These are phyloP conservation scores for Neltuma alba DNA, from an alignment of 306 rosid genomes.

Conservation along the genomic window DNA sequence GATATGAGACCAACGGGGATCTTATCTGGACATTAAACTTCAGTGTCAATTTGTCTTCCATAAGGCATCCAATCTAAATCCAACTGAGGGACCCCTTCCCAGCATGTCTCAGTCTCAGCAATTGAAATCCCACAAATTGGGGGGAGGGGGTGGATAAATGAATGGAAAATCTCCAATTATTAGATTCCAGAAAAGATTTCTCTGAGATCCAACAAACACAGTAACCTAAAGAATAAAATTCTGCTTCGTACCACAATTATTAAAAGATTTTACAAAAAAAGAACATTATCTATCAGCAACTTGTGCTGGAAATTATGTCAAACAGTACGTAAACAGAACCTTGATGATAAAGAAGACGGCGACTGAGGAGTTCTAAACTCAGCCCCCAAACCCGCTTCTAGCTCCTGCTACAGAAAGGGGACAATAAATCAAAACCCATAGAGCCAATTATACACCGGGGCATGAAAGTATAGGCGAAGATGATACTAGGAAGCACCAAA, in stretches of 20 bases:
- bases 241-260: constrained; percentile 23
- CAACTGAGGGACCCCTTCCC: constrained; percentile 38
- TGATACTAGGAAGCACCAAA: constrained; percentile 35
- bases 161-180: constrained; percentile 27
- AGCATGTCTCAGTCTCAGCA: constrained; percentile 43
- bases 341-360: constrained; percentile 19
- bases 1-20: constrained; percentile 27
- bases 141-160: neutral
- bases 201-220: constrained; percentile 11
- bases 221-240: constrained; percentile 35
- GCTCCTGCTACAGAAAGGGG: constrained; percentile 13
- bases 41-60: constrained; percentile 36
- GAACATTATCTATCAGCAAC: constrained; percentile 27
- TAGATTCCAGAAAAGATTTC: neutral
- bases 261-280: neutral
- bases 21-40: constrained; percentile 39
- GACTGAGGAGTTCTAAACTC: constrained; percentile 19
- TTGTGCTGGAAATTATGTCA: constrained; percentile 31
- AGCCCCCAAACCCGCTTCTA: constrained; percentile 26
- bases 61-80: constrained; percentile 27
- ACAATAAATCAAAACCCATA: constrained; percentile 33
- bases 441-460: constrained; percentile 15
- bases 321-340: constrained; percentile 10
- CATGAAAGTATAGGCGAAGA: constrained; percentile 21
- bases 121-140: constrained; percentile 19